A percentile compares a stretch with the other conserved stretches of the same genome.
Conservation (phyloP, 1,284 basidiomycete species). For the Marasmius oreades region DNA sequence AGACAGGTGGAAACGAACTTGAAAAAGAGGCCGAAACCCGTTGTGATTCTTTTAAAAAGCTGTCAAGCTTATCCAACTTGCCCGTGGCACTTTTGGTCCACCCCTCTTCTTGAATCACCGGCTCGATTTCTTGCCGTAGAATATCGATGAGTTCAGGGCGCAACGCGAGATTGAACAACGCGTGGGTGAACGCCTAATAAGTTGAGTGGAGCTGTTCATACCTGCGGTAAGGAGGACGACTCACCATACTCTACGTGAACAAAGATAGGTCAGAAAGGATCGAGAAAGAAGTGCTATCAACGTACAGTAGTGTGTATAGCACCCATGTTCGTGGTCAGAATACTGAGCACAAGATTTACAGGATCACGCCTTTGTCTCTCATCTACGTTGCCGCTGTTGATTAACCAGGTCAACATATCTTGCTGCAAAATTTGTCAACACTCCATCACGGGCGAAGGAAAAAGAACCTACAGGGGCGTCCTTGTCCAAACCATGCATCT, state of each 20-base stretch:
- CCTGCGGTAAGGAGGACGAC: no score
- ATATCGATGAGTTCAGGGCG: slow-evolving; percentile 27
- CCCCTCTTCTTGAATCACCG: slow-evolving; percentile 24
- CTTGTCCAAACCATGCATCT: slow-evolving; percentile 33
- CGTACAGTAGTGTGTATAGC: slow-evolving; percentile 29
- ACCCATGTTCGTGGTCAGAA: slow-evolving; percentile 32
- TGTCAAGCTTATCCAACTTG: slow-evolving; percentile 33
- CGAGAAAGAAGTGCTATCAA: neutral
- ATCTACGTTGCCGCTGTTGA: slow-evolving; percentile 22
- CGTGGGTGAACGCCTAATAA: slow-evolving; percentile 26
- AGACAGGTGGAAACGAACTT: slow-evolving; percentile 9
- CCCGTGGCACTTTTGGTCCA: slow-evolving; percentile 31
- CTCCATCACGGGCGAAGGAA: neutral
- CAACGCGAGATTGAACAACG: slow-evolving; percentile 30
- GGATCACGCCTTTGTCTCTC: slow-evolving; percentile 20
- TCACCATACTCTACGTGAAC: neutral
- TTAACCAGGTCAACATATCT: slow-evolving; percentile 34
- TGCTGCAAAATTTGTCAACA: slow-evolving; percentile 22
- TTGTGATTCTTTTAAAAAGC: slow-evolving; percentile 31
- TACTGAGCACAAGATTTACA: slow-evolving; percentile 23
- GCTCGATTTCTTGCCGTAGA: slow-evolving; percentile 32
- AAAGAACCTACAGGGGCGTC: slow-evolving; percentile 29
- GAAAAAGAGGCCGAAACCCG: slow-evolving; percentile 22
- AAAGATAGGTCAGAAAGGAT: neutral
- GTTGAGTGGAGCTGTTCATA: neutral